A percentile compares a stretch with the other conserved stretches of the same genome.
Evolutionary conservation across 108 stramenopile species (phyloP).

Genomic region (Skeletonema tropicum): DNA sequence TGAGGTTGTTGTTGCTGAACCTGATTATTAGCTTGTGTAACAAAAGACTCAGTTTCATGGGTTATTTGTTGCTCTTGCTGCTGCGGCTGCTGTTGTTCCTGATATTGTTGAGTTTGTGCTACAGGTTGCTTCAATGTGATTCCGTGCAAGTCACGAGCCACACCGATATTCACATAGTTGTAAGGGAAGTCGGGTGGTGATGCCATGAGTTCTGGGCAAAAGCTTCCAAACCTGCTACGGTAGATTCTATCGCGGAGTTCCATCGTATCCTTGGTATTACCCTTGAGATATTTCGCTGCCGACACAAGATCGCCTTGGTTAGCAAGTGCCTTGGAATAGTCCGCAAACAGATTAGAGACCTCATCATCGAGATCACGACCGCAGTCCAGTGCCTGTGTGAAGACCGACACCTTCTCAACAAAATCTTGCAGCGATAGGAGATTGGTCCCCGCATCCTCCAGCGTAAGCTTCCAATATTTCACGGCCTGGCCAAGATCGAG

Average conservation of each 20-base stretch:
- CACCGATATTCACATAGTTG: constrained; percentile 57
- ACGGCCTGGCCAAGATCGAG: constrained; percentile 86
- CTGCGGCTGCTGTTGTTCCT: constrained; percentile 10
- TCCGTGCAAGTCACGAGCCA: constrained; percentile 53
- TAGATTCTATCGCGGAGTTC: constrained; percentile 78
- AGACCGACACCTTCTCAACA: constrained; percentile 90
- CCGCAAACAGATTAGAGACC: constrained; percentile 73
- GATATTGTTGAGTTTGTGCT: constrained; percentile 1
- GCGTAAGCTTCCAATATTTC: constrained; percentile 81
- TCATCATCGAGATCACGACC: constrained; percentile 60
- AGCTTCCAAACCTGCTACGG: constrained; percentile 60
- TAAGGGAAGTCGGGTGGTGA: constrained; percentile 81
- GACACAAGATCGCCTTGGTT: constrained; percentile 88
- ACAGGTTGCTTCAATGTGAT: constrained; percentile 41
- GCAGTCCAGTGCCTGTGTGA: constrained; percentile 70
- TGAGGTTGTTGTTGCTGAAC: constrained; percentile 53
- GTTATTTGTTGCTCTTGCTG: constrained; percentile 28
- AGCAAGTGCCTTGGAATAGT: constrained; percentile 89
- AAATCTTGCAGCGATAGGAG: constrained; percentile 89
- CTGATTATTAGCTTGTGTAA: constrained; percentile 6
- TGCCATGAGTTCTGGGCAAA: constrained; percentile 68
- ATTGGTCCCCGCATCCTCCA: constrained; percentile 57
- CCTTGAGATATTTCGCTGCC: constrained; percentile 82
- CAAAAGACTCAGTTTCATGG: constrained; percentile 34
- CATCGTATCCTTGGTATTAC: constrained; percentile 61